phyloP scores from a whole-genome alignment of 345 rosid genomes.

The Pelargonium nanum region DNA sequence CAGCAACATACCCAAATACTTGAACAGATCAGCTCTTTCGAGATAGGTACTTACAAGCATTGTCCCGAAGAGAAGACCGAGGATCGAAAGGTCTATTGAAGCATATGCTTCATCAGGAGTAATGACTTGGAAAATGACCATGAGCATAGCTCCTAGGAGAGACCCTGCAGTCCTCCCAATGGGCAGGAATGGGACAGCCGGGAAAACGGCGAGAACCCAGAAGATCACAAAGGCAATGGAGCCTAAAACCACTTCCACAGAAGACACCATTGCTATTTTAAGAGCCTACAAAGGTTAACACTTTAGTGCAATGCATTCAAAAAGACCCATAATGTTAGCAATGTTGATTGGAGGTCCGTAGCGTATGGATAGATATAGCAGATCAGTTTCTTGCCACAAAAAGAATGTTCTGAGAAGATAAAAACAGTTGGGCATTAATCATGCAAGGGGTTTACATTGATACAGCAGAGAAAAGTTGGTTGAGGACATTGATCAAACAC shows the following conservation, averaged over 20 bases:
- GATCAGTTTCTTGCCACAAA: not conserved
- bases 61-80: slow-evolving; percentile 81
- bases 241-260: slow-evolving; percentile 44
- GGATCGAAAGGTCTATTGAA: slow-evolving; percentile 71
- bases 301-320: slow-evolving; percentile 1
- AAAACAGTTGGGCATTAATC: no score
- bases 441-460: no score
- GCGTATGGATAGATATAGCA: not conserved
- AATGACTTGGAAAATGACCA: slow-evolving; percentile 65
- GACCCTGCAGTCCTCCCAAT: slow-evolving; percentile 90
- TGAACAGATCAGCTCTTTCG: slow-evolving; percentile 72
- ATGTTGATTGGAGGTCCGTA: slow-evolving; percentile 1
- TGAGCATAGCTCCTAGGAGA: slow-evolving; percentile 69
- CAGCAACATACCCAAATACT: slow-evolving; percentile 57
- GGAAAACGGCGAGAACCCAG: slow-evolving; percentile 83
- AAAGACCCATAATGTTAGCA: slow-evolving; percentile 3
- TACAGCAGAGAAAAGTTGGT: no score
- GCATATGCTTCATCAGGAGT: slow-evolving; percentile 68
- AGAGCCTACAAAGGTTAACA: not conserved
- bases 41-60: slow-evolving; percentile 82
- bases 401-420: no score
- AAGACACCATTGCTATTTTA: slow-evolving; percentile 53
- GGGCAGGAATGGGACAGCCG: slow-evolving; percentile 65
- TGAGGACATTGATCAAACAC: no score
- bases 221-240: slow-evolving; percentile 56